A percentile compares a stretch with the other conserved stretches of the same genome.
Evolutionary conservation across 192 early-diverging fungal genomes (phyloP).

Genomic region (Funneliformis geosporum): DNA sequence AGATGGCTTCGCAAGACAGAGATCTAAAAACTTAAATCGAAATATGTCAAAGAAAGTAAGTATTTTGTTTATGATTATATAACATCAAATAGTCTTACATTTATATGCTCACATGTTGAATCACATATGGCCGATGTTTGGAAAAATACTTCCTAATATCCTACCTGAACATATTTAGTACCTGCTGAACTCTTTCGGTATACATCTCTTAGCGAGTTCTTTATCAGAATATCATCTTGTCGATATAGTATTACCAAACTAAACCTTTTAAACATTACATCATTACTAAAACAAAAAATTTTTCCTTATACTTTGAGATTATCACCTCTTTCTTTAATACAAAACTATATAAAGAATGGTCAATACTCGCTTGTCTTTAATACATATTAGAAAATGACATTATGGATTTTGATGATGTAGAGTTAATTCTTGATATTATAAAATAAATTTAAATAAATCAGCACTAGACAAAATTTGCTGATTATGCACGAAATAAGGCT

Average conservation of each 20-base stretch:
- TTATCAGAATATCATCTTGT: constrained; percentile 25
- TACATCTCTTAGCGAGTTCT: constrained; percentile 19
- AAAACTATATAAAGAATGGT: constrained; percentile 7
- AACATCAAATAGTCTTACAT: no score
- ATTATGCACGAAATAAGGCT: constrained; percentile 33
- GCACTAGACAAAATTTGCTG: constrained; percentile 22
- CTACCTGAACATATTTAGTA: constrained; percentile 12
- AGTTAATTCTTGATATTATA: neutral
- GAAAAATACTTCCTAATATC: neutral
- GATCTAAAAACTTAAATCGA: no score
- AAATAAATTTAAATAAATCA: constrained; percentile 33
- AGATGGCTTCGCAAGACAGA: no score
- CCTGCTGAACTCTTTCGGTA: constrained; percentile 1
- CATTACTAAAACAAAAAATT: no score
- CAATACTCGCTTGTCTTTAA: neutral
- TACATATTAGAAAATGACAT: constrained; percentile 1
- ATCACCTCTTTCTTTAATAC: constrained; percentile 9
- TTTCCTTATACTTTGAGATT: neutral
- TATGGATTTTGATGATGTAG: constrained; percentile 12
- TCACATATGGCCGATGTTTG: constrained; percentile 24
- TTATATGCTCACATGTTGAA: no score
- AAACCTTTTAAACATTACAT: no score
- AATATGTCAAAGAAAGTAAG: no score
- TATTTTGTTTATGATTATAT: no score
- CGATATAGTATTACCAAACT: neutral